Conservation (phyloP, 176 grass and related monocot species). For the Phoenix dactylifera region DNA sequence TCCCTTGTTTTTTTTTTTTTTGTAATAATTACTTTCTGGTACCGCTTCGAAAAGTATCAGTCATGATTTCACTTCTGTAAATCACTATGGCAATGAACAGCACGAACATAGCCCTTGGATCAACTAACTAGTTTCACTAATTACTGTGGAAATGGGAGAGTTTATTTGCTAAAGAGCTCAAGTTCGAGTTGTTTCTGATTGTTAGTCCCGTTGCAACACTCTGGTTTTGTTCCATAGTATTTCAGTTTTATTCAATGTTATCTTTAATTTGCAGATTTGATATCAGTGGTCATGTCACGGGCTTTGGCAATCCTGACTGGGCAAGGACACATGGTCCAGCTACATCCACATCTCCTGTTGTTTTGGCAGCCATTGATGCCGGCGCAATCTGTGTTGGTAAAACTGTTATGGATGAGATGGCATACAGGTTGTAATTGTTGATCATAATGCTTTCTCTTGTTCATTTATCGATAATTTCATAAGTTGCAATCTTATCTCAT, state of each 20-base stretch:
- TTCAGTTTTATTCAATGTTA: neutral
- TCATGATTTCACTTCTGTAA: too few relatives aligned
- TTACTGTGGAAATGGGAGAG: too few relatives aligned
- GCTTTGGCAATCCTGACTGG: conserved; percentile 83
- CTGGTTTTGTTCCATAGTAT: neutral
- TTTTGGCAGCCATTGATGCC: conserved; percentile 49
- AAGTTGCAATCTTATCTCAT: too few relatives aligned
- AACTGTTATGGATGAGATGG: conserved; percentile 95
- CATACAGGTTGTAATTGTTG: conserved; percentile 38
- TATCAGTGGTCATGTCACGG: conserved; percentile 43
- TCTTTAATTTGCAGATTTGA: conserved; percentile 49
- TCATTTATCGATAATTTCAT: too few relatives aligned
- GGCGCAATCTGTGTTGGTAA: conserved; percentile 62
- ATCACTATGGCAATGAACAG: too few relatives aligned
- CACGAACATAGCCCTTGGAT: too few relatives aligned
- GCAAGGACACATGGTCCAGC: conserved; percentile 50
- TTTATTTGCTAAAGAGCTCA: too few relatives aligned
- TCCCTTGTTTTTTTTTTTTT: too few relatives aligned
- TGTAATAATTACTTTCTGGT: too few relatives aligned
- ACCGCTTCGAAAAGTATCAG: too few relatives aligned
- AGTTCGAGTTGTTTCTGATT: neutral
- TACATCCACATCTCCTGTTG: conserved; percentile 49
- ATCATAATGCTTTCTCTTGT: neutral
- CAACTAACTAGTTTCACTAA: too few relatives aligned
- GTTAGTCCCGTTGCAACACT: neutral